Conservation (phyloP, 179 eudicot species). For the Heliamphora pulchella region DNA sequence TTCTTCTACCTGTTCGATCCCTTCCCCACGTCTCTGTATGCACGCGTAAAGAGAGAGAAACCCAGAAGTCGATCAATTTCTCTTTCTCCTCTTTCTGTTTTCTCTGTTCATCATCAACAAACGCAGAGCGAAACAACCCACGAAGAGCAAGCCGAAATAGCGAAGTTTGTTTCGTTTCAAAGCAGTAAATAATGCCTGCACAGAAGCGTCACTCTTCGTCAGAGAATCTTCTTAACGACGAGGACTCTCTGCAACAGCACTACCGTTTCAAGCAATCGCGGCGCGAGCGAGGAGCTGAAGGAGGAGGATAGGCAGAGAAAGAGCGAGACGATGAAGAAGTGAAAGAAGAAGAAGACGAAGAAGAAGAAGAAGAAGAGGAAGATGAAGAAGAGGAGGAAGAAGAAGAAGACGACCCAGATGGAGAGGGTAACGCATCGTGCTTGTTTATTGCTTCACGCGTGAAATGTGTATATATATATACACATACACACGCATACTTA, state of each 20-base stretch:
- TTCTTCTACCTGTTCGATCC: too few species aligned
- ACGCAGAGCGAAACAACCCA: too few species aligned
- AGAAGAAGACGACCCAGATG: neutral
- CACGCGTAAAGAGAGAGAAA: too few species aligned
- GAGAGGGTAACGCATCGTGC: slow-evolving; percentile 4
- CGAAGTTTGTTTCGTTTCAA: neutral
- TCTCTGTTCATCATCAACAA: too few species aligned
- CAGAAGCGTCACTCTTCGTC: slow-evolving; percentile 10
- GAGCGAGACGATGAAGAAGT: neutral
- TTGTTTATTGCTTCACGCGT: neutral
- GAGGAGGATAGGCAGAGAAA: neutral
- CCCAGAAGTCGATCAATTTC: too few species aligned
- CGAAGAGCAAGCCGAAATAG: too few species aligned
- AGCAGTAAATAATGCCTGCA: slow-evolving; percentile 11
- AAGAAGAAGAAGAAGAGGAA: neutral
- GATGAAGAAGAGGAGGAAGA: neutral
- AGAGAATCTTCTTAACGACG: slow-evolving; percentile 1
- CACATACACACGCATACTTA: neutral
- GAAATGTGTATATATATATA: neutral
- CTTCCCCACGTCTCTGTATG: too few species aligned
- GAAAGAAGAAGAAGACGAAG: neutral
- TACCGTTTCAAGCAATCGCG: slow-evolving; percentile 4
- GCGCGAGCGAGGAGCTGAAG: slow-evolving; percentile 10
- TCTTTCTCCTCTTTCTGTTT: too few species aligned
- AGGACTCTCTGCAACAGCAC: slow-evolving; percentile 2